Evolutionary conservation across 305 asterid genomes (phyloP), one percentile per base, ranked within the genome.

Genomic region (Fraxinus paxiana): DNA sequence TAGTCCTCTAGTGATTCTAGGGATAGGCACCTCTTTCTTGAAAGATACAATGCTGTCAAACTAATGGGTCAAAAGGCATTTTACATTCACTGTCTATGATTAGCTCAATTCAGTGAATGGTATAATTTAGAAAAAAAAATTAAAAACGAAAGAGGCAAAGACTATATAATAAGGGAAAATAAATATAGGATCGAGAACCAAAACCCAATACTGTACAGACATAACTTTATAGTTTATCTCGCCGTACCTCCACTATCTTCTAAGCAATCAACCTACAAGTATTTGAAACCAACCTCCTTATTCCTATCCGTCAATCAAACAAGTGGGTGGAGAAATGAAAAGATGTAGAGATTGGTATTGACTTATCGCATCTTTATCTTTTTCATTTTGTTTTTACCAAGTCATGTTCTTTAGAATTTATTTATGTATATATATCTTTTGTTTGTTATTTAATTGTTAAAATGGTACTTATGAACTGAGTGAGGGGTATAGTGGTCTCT

Each of bases 321-420:
- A 31, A 30, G 63, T 28, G 37, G 26, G 72, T 15, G 65, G 67
- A 78, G 81, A 72, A 35, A 71, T 20, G 59, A 72, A 54, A 80
- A 6, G 70, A 43, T 77, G 48, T 4, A 48, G 31, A 77, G 43
- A 80, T 80, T 13, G 48, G 73, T n/a, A 38, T 61, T 37, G 30
- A 22, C 74, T 71, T 38, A 56, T n/a, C 6, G 24, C 75, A 20
- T 0, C 70, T 34, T 33, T 74, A 28, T 38, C 56, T 75, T 75
- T 43, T 75, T 79, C 70, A 41, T 24, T 56, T 56, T 67, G 28
- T 48, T 38, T 26, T 59, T 59, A 5, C 70, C 0, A 7, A 20
- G 70, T 7, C 15, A 8, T 0, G 31, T 59, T 59, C 70, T 20
- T 59, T 59, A 59, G 70, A 59, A 59, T 59, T 20, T 59, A 59